These are phyloP conservation scores for Blastobotrys muscicola DNA, from an alignment of 805 yeast genomes.

Conservation along the genomic window DNA sequence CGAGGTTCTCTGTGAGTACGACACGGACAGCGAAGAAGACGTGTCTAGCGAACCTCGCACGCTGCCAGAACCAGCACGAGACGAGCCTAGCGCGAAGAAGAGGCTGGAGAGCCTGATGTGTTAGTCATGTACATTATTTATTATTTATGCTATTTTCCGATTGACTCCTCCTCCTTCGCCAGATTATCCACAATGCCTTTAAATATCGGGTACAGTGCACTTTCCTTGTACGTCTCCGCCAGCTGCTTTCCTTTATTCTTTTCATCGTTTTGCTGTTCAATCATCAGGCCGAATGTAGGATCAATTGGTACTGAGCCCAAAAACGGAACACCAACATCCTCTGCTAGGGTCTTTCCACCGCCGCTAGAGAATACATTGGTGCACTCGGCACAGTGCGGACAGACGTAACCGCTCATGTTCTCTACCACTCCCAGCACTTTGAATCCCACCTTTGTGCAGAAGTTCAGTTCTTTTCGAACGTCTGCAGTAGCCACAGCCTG, in stretches of 20 bases:
- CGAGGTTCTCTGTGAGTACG: neutral
- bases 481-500: conserved; percentile 90
- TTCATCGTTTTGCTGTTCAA: conserved; percentile 53
- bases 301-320: conserved; percentile 90
- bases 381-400: conserved; percentile 83
- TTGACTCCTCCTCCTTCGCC: conserved; percentile 14
- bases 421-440: conserved; percentile 79
- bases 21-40: neutral
- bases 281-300: conserved; percentile 77
- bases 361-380: conserved; percentile 89
- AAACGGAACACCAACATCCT: conserved; percentile 50
- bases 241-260: conserved; percentile 8
- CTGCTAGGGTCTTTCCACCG: conserved; percentile 75
- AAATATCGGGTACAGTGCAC: conserved; percentile 37
- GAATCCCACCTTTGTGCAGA: conserved; percentile 79
- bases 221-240: conserved; percentile 20
- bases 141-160: conserved; percentile 2
- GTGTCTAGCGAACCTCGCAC: neutral
- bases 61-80: neutral
- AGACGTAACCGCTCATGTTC: conserved; percentile 93
- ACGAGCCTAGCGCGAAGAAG: neutral
- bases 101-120: neutral
- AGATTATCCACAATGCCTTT: conserved; percentile 35
- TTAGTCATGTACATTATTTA: neutral
- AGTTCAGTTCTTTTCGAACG: conserved; percentile 87